A percentile compares a stretch with the other conserved stretches of the same genome.
These are phyloP conservation scores for Tieghemostelium lacteum DNA, from an alignment of 78 protist genomes.

Conservation along the genomic window DNA sequence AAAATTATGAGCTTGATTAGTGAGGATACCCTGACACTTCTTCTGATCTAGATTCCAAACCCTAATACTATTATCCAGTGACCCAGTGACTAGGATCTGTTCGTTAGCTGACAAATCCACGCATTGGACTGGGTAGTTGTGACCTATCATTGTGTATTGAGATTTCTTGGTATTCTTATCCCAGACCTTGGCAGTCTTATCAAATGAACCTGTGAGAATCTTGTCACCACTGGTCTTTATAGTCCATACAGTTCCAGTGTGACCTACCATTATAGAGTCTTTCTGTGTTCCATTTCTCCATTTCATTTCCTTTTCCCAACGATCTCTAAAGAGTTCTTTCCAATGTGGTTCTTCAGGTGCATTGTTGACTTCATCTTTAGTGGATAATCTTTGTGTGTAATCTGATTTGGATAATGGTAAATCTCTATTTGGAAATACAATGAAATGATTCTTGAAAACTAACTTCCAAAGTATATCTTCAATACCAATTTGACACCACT, in stretches of 20 bases:
- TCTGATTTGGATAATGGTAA: neutral
- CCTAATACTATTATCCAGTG: conserved; percentile 46
- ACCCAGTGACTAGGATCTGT: conserved; percentile 43
- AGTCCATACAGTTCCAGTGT: conserved; percentile 69
- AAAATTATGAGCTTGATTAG: conserved; percentile 51
- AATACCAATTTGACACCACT: conserved; percentile 11
- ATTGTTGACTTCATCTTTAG: neutral
- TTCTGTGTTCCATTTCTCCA: conserved; percentile 31
- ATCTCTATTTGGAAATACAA: conserved; percentile 22
- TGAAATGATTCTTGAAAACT: conserved; percentile 36
- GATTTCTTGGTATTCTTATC: conserved; percentile 35
- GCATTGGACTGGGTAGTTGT: conserved; percentile 56
- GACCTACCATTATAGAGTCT: conserved; percentile 31
- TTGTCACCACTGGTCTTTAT: conserved; percentile 1
- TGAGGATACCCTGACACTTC: conserved; percentile 11
- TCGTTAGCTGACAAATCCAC: conserved; percentile 3
- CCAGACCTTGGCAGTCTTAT: conserved; percentile 56
- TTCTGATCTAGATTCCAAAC: conserved; percentile 35
- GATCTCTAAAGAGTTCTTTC: conserved; percentile 51
- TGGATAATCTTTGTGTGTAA: neutral
- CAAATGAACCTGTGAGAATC: conserved; percentile 47
- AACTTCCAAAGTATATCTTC: conserved; percentile 51
- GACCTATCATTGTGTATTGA: conserved; percentile 36
- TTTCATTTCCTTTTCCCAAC: conserved; percentile 1
- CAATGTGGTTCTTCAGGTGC: conserved; percentile 6